Base-by-base conservation (phyloP, 148 eudicot species). In the Heliosperma pusillum region DNA sequence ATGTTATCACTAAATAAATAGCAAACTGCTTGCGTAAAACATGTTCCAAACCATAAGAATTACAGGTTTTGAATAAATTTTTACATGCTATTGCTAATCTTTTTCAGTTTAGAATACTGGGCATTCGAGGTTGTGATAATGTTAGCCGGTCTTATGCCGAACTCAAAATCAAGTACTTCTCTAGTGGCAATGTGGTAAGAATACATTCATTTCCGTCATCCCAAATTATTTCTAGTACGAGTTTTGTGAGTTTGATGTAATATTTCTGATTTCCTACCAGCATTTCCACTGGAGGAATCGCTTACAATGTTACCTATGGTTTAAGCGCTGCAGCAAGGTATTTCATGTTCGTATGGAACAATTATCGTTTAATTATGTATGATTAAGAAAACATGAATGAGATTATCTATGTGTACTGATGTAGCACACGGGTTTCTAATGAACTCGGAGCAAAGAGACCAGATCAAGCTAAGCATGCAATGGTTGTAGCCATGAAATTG, bases 311-410 rank as follows among this genome's bases (percentile, higher is more conserved):
- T 16, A 82, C 90, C 16, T 86, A 87, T 57, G 97, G 97, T 40
- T 82, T 94, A 33, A 88, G 95, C 74, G 89, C 90, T n/a, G 91
- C 98, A 66, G 93, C 93, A 17, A 91, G 98, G 97, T 94, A 70
- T 33, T 33, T 33, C 36, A 33, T 33, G 3, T 33, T 1, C 36
- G 36, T 33, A 33, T 33, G 5, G 36, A 33, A 6, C 6, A 1
- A 36, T 0, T 29, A 1, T 36, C 42, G 42, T 4, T 36, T 36
- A 36, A 5, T 36, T 5, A 5, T 36, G 42, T 36, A 36, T 4
- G 42, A 36, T 36, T 36, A 21, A 24, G 10, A 16, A 26, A 22
- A 42, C 22, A 1, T 57, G 12, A n/a, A 3, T 15, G 17, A 52
- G 3, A 3, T 21, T 10, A 62, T 25, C 30, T 19, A 1, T 33